Conservation (phyloP, 208 protist genomes). For the Herpetomonas tarakana region DNA sequence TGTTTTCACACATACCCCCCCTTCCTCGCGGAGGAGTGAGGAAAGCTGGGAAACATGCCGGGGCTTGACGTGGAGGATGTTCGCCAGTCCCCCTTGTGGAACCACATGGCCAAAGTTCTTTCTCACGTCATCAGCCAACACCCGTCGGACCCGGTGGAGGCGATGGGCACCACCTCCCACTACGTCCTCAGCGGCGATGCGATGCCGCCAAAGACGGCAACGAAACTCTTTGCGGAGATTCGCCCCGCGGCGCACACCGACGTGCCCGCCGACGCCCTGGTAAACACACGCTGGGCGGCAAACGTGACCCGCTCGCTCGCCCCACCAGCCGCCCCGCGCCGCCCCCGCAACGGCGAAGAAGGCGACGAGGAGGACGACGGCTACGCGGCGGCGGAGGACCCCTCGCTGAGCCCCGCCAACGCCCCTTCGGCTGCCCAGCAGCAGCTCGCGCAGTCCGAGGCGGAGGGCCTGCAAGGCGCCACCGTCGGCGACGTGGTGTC, state of each 20-base stretch:
- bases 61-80: conserved; percentile 60
- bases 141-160: conserved; percentile 62
- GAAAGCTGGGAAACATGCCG: conserved; percentile 24
- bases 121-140: conserved; percentile 71
- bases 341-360: conserved; percentile 59
- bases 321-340: conserved; percentile 60
- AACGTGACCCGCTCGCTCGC: conserved; percentile 69
- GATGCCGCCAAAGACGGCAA: conserved; percentile 50
- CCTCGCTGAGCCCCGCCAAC: conserved; percentile 26
- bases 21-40: too few relatives aligned
- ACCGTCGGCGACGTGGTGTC: conserved; percentile 78
- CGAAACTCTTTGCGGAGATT: conserved; percentile 56
- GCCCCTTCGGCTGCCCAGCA: conserved; percentile 18
- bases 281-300: conserved; percentile 67
- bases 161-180: conserved; percentile 64
- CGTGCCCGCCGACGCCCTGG: conserved; percentile 56
- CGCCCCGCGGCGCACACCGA: conserved; percentile 50
- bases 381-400: conserved; percentile 16
- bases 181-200: conserved; percentile 60
- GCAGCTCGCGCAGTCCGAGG: conserved; percentile 29
- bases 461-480: conserved; percentile 47
- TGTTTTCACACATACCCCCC: not conserved
- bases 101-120: conserved; percentile 82
- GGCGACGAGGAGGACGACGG: conserved; percentile 54
- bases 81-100: conserved; percentile 71